A percentile compares a stretch with the other conserved stretches of the same genome.
phyloP scores from a whole-genome alignment of 768 basidiomycete species.

The Calocera viscosa region DNA sequence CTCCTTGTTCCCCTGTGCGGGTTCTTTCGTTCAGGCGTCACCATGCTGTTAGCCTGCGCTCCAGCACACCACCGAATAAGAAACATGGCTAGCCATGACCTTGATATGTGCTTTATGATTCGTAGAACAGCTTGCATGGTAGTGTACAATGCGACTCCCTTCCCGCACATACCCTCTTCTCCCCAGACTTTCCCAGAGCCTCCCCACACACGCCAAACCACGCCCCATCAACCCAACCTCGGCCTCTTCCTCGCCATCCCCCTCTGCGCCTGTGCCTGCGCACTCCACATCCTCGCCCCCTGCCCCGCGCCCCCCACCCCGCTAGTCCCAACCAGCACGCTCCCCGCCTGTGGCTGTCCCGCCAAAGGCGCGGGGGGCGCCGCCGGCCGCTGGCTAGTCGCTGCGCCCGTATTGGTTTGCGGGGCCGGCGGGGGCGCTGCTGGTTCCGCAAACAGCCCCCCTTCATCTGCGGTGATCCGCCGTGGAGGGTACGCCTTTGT shows the following conservation, averaged over 20 bases:
- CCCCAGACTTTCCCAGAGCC: background rate
- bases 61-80: too few species aligned
- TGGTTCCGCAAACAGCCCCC: background rate
- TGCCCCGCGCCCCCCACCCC: background rate
- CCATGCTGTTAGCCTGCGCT: too few species aligned
- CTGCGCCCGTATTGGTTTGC: background rate
- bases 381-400: background rate
- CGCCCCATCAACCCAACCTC: background rate
- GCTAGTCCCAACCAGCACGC: background rate
- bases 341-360: background rate
- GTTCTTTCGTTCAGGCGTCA: too few species aligned
- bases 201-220: background rate
- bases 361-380: background rate
- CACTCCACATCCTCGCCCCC: background rate
- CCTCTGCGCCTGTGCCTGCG: background rate
- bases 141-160: too few species aligned
- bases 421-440: background rate
- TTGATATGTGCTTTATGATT: too few species aligned
- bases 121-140: too few species aligned
- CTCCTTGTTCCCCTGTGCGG: too few species aligned
- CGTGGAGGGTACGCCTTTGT: background rate
- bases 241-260: slow-evolving; percentile 3
- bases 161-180: too few species aligned
- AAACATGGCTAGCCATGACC: too few species aligned
- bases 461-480: slow-evolving; percentile 1